Percentiles rank a stretch among this genome's conserved stretches.
Conservation (phyloP, 345 rosid species). For the Rhodomyrtus tomentosa region DNA sequence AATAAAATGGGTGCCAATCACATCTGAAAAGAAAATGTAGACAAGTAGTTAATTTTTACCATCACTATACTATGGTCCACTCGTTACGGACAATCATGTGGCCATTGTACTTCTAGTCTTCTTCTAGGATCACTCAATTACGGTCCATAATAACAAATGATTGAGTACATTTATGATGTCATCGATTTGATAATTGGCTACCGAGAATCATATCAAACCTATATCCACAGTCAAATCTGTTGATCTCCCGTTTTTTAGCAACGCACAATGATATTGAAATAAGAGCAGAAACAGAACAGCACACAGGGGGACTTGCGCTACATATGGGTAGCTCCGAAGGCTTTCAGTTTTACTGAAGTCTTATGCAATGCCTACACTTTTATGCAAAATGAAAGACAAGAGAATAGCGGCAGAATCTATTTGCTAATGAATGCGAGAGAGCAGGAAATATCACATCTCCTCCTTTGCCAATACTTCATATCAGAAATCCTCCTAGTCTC, state of each 20-base stretch:
- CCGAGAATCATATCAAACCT: neutral
- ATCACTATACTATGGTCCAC: neutral
- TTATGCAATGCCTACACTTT: neutral
- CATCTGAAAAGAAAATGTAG: neutral
- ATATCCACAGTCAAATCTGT: neutral
- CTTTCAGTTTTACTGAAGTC: neutral
- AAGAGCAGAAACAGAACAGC: too few species aligned
- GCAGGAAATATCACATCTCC: neutral
- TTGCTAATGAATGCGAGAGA: neutral
- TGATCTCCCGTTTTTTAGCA: too few species aligned
- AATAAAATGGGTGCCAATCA: neutral
- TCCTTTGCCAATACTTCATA: neutral
- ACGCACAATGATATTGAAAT: too few species aligned
- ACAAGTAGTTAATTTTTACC: neutral
- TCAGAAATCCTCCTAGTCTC: conserved; percentile 21
- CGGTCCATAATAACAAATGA: neutral
- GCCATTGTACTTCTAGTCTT: neutral
- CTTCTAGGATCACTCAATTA: neutral
- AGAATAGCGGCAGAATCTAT: neutral
- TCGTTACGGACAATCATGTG: neutral
- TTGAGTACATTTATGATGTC: neutral
- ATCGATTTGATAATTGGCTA: neutral
- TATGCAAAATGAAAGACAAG: neutral
- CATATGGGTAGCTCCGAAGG: neutral
- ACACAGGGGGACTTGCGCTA: neutral